Evolutionary conservation across 75 land plant genomes (phyloP), one percentile per base, ranked within the genome.

Genomic region (Ceratopteris richardii): DNA sequence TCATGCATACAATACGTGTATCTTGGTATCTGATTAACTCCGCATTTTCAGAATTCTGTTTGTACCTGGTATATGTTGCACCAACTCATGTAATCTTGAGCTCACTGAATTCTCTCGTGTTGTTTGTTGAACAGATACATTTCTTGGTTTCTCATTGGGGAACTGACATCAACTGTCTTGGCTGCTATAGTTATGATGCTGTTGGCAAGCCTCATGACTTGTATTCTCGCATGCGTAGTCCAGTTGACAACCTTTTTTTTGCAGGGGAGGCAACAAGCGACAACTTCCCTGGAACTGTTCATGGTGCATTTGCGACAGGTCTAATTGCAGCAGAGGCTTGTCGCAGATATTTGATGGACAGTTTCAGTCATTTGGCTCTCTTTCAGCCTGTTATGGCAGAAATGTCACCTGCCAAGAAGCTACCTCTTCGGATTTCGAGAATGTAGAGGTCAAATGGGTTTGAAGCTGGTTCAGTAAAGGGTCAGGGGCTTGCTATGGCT

Each of bases 221-320:
- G 54, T 75, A 75, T 62, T 79, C 75, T 20, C 61, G 58, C 29
- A 2, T 77, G 36, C 71, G 79, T 1, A 54, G 29, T 18, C 72
- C 73, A 16, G 73, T 77, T 11, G 79, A 77, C 27, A 77, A 67
- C 36, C 60, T 77, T 40, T 77, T 77, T 52, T 77, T 71, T 56
- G 80, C 80, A 31, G 80, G 80, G 0, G 80, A 77, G 36, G 80
- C 80, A 29, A 59, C 79, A 5, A 75, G 80, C 57, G 66, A 40
- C 24, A 51, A 55, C 21, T 75, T 75, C 46, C 79, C 80, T 30
- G 80, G 80, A 16, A 75, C 79, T 27, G 80, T 77, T n/a, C 80
- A 77, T 36, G 80, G 80, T 11, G 80, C 80, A 11, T 77, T 77
- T 13, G 60, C 80, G 26, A 77, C 80, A 11, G 80, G 80, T 24